Conservation (phyloP, 2,329 filamentous ascomycete genomes). For the Diaporthe citrichinensis region DNA sequence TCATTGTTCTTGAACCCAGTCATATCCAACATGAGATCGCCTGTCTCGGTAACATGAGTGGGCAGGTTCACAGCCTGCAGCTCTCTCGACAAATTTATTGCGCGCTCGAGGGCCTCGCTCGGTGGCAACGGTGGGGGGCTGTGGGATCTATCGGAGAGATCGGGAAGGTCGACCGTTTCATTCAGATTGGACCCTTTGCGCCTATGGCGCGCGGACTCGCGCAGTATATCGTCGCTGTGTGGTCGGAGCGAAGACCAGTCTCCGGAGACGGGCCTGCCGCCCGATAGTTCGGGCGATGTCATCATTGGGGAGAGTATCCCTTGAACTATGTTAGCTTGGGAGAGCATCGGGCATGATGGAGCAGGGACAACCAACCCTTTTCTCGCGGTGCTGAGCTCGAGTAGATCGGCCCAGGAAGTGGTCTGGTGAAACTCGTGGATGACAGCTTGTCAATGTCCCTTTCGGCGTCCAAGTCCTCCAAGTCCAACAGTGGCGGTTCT, state of each 20-base stretch:
- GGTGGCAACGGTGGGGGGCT: constrained; percentile 82
- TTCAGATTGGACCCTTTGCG: constrained; percentile 54
- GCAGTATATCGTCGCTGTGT: constrained; percentile 69
- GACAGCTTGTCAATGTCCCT: constrained; percentile 55
- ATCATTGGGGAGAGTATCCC: constrained; percentile 67
- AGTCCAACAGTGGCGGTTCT: constrained; percentile 79
- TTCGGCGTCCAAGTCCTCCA: constrained; percentile 68
- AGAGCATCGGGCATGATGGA: not conserved
- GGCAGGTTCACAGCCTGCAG: constrained; percentile 93
- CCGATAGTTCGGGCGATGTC: constrained; percentile 65
- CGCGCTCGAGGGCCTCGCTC: constrained; percentile 84
- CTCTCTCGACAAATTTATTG: constrained; percentile 87
- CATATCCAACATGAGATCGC: constrained; percentile 98
- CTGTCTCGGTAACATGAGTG: constrained; percentile 89
- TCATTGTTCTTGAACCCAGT: constrained; percentile 95
- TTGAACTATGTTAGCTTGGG: constrained; percentile 47
- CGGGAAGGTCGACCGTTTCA: constrained; percentile 54
- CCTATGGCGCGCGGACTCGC: constrained; percentile 58
- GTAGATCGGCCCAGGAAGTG: constrained; percentile 60
- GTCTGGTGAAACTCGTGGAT: constrained; percentile 57
- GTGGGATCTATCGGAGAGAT: constrained; percentile 72
- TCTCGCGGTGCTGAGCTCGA: constrained; percentile 51
- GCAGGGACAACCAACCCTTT: constrained; percentile 49
- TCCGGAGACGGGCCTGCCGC: constrained; percentile 61
- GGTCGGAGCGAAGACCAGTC: constrained; percentile 67